phyloP scores from a whole-genome alignment of 2,329 filamentous ascomycete species.

The Amesomyces nigricolor region DNA sequence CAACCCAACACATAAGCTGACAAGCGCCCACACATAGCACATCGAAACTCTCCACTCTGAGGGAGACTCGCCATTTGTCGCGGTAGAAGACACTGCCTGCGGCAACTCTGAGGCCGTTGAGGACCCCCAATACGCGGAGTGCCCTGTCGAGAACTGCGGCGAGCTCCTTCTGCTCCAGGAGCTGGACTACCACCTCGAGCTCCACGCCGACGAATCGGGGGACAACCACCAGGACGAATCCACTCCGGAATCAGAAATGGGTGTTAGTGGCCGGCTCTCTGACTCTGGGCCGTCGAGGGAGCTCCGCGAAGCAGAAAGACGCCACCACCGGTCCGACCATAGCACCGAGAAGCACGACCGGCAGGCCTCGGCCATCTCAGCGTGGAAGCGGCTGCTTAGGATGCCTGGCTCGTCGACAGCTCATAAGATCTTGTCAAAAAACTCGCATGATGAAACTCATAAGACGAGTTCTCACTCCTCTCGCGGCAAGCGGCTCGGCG shows the following conservation, averaged over 20 bases:
- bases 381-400: constrained; percentile 29
- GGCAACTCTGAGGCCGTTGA: constrained; percentile 24
- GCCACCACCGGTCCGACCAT: constrained; percentile 12
- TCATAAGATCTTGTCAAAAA: constrained; percentile 13
- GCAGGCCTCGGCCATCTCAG: constrained; percentile 26
- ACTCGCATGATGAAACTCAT: constrained; percentile 4
- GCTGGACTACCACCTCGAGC: constrained; percentile 53
- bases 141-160: constrained; percentile 52
- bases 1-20: background rate
- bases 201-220: constrained; percentile 49
- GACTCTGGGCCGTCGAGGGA: constrained; percentile 13
- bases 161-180: constrained; percentile 50
- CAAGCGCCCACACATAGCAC: constrained; percentile 21
- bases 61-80: constrained; percentile 23
- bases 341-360: constrained; percentile 6
- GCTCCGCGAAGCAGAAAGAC: constrained; percentile 17
- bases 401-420: constrained; percentile 24
- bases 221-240: constrained; percentile 16
- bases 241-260: background rate
- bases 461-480: background rate
- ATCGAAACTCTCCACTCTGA: constrained; percentile 29
- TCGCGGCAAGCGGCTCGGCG: constrained; percentile 23
- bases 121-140: constrained; percentile 43
- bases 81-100: constrained; percentile 23
- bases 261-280: background rate